phyloP scores from a whole-genome alignment of 805 yeast species.

The Candida broadrunensis region DNA sequence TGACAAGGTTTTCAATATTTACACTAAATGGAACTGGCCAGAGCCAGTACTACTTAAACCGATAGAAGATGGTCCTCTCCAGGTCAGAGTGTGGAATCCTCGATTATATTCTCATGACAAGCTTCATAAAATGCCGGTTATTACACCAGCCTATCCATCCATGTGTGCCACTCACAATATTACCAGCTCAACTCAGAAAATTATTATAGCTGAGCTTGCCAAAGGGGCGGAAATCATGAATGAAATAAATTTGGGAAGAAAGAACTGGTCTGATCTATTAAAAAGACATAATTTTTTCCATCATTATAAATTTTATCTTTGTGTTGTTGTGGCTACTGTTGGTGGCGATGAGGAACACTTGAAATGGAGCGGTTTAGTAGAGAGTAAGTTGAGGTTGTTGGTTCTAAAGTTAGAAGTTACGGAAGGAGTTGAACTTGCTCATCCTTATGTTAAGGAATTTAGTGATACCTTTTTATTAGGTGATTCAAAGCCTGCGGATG shows the following conservation, averaged over 20 bases:
- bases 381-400: conserved; percentile 75
- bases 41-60: conserved; percentile 92
- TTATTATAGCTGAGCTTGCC: conserved; percentile 73
- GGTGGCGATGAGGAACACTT: conserved; percentile 77
- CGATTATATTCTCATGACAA: conserved; percentile 84
- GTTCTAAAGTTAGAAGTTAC: conserved; percentile 80
- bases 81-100: conserved; percentile 97
- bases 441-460: conserved; percentile 71
- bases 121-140: conserved; percentile 93
- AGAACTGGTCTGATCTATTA: conserved; percentile 74
- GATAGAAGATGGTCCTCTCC: conserved; percentile 96
- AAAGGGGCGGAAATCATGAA: conserved; percentile 73
- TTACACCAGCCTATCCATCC: conserved; percentile 96
- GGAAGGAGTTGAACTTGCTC: conserved; percentile 77
- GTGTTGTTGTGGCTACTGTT: conserved; percentile 73
- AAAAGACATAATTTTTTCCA: conserved; percentile 78
- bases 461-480: conserved; percentile 42
- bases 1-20: conserved; percentile 83
- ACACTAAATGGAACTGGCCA: conserved; percentile 96
- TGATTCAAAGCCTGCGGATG: conserved; percentile 23
- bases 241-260: conserved; percentile 61
- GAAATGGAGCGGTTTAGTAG: conserved; percentile 92
- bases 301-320: conserved; percentile 81
- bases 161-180: conserved; percentile 99
- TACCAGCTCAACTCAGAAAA: conserved; percentile 79